Evolutionary conservation across 2,329 filamentous ascomycete species (phyloP), one percentile per base, ranked within the genome.

Genomic region (Diaporthe amygdali): DNA sequence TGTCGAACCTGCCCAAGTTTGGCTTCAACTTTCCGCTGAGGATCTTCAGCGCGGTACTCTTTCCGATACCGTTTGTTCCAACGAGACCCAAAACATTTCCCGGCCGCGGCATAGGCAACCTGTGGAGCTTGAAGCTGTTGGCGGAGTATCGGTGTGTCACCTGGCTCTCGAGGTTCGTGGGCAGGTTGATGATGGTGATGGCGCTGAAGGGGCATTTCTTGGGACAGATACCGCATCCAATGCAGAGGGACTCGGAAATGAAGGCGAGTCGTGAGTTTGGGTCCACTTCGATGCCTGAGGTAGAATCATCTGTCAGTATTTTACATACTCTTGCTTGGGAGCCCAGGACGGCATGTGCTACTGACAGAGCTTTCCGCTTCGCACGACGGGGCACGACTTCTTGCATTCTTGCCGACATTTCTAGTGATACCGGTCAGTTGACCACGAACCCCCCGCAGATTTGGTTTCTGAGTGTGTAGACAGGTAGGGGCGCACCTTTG

Each of bases 381-480:
- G 94, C 77, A 99, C 96, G 74, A 99, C 96, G 37, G 97, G 95
- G 83, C 96, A 99, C 37, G 95, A 96, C 84, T 98, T 98, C 84
- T 98, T 98, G 89, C 96, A 99, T 85, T 99, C 96, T 87, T 98
- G 96, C 77, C 96, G 92, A 84, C 96, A 98, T 94, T 98, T 98
- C 93, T 95, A 67, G 34, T 64, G 22, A 61, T 25, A 41, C 61
- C 69, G 30, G 76, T 72, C 70, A 49, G 66, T 51, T 37, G 70
- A 39, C 41, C 63, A 49, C 30, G 15, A 22, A 14, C 12, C 30
- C 27, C 32, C 37, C 14, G 34, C 15, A 5, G 3, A n/a, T 34
- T 5, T 4, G 6, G 6, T 1, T 14, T 3, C 9, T 5, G 34
- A 17, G 9, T 2, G 10, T 66, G 20, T 49, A 59, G 32, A 6